These are phyloP conservation scores for Chaetomium globosum DNA, from an alignment of 2,329 filamentous ascomycete genomes.

Conservation along the genomic window DNA sequence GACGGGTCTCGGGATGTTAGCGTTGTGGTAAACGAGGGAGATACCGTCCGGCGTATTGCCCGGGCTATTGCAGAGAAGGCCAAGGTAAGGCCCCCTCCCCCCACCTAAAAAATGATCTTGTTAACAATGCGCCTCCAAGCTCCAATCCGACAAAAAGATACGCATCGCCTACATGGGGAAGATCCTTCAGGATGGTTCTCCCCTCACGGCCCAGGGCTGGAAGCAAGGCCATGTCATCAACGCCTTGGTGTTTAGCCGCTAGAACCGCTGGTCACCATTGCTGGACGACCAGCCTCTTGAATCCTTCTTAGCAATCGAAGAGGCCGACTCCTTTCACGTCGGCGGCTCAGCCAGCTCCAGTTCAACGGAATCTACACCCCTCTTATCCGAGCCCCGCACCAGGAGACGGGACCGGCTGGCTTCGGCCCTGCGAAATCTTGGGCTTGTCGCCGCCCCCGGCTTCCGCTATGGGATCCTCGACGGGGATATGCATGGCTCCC, in stretches of 20 bases:
- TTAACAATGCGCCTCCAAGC: conserved; percentile 45
- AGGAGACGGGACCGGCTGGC: background rate
- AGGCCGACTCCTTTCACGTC: background rate
- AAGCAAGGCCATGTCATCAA: conserved; percentile 74
- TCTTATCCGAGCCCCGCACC: background rate
- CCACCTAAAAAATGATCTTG: background rate
- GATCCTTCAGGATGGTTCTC: conserved; percentile 69
- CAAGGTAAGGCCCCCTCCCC: conserved; percentile 50
- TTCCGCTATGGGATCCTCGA: background rate
- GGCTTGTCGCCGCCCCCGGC: background rate
- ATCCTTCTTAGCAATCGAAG: background rate
- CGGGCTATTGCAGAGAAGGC: conserved; percentile 65
- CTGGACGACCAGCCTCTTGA: background rate
- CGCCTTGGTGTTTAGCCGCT: conserved; percentile 66
- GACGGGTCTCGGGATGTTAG: conserved; percentile 67
- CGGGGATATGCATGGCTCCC: background rate
- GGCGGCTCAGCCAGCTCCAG: background rate
- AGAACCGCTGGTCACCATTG: conserved; percentile 36
- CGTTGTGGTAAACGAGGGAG: conserved; percentile 58
- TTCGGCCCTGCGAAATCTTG: background rate
- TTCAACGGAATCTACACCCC: background rate
- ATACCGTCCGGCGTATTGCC: conserved; percentile 66
- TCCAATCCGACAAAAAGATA: conserved; percentile 61
- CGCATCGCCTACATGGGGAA: conserved; percentile 80
- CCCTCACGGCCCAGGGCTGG: conserved; percentile 73